Conservation (phyloP, 306 rosid genomes). For the Fragaria iinumae region DNA sequence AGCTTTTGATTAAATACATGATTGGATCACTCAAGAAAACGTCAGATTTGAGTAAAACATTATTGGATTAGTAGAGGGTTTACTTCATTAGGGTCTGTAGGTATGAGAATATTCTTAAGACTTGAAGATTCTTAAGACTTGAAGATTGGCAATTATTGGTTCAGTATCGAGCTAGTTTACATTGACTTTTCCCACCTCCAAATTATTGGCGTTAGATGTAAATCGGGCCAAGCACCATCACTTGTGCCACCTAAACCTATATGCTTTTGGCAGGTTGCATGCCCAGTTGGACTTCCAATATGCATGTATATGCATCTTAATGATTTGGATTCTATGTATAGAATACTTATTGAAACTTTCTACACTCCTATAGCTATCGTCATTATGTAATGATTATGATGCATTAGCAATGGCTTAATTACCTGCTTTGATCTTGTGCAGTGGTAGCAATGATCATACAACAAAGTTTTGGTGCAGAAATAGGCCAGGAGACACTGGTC, state of each 20-base stretch:
- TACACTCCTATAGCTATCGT: background rate
- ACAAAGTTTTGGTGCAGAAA: conserved; percentile 98
- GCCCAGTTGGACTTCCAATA: background rate
- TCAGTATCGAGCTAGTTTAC: background rate
- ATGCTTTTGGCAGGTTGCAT: background rate
- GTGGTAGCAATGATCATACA: conserved; percentile 99
- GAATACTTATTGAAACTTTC: background rate
- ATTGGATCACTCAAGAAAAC: background rate
- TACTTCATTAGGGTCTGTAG: background rate
- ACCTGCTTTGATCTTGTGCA: conserved; percentile 42
- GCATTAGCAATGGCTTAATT: conserved; percentile 15
- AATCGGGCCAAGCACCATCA: background rate
- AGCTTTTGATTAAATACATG: background rate
- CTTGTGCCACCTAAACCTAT: background rate
- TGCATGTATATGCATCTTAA: conserved; percentile 10
- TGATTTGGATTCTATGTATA: background rate
- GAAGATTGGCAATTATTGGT: background rate
- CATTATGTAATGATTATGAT: conserved; percentile 11
- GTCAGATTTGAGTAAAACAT: background rate
- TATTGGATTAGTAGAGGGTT: background rate
- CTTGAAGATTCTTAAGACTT: background rate
- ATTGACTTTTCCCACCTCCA: background rate
- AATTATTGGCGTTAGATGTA: background rate
- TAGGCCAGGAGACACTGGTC: conserved; percentile 91
- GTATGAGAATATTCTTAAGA: background rate